A percentile compares a stretch with the other conserved stretches of the same genome.
These are phyloP conservation scores for Aspergillus sclerotioniger DNA, from an alignment of 495 filamentous ascomycete genomes.

Conservation along the genomic window DNA sequence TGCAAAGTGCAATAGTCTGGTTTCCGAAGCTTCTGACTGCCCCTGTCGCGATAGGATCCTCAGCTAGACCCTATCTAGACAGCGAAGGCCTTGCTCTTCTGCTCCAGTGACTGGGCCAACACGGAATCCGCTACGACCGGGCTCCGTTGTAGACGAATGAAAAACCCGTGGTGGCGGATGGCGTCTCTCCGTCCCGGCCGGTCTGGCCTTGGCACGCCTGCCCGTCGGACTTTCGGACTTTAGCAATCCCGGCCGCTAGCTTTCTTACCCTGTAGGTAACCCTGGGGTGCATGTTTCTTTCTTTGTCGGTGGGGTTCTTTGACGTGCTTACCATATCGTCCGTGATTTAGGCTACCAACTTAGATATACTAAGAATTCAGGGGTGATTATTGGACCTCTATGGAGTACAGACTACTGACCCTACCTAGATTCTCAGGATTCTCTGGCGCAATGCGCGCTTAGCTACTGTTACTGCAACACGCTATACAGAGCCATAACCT, in stretches of 20 bases:
- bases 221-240: background rate
- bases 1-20: no score
- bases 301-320: no score
- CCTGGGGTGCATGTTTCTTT: no score
- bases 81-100: no score
- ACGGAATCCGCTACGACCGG: background rate
- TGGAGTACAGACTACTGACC: background rate
- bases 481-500: no score
- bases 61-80: no score
- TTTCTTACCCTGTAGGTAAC: background rate
- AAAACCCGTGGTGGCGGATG: background rate
- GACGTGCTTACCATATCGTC: no score
- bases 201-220: background rate
- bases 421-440: background rate
- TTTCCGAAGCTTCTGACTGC: no score
- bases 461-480: no score
- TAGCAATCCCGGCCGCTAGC: background rate
- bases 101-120: background rate
- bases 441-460: background rate
- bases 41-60: no score
- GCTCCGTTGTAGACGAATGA: background rate
- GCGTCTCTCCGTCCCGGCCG: background rate
- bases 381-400: background rate
- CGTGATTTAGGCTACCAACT: no score
- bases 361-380: background rate